These are phyloP conservation scores for Raphanus hybrid DNA, from an alignment of 441 rosid genomes.

Conservation along the genomic window DNA sequence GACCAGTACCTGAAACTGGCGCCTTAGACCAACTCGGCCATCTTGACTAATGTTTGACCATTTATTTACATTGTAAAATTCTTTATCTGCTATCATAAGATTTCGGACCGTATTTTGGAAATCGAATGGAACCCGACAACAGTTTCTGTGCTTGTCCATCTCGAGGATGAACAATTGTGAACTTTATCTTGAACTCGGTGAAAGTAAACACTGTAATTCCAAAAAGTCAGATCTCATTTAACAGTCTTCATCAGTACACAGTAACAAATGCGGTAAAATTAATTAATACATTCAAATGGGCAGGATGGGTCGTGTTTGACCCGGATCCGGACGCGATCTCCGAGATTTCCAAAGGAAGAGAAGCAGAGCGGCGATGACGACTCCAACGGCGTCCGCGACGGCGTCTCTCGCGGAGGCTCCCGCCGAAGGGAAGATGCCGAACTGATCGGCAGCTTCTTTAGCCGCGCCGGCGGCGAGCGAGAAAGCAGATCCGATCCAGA, in stretches of 20 bases:
- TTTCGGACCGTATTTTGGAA: too few species aligned
- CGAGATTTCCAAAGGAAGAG: slow-evolving; percentile 50
- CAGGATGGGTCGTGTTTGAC: slow-evolving; percentile 51
- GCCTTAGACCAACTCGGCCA: slow-evolving; percentile 94
- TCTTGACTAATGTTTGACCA: slow-evolving; percentile 54
- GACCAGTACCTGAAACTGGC: slow-evolving; percentile 90
- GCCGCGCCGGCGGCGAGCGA: slow-evolving; percentile 87
- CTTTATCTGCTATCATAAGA: too few species aligned
- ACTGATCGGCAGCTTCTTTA: slow-evolving; percentile 84
- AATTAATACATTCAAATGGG: slow-evolving; percentile 51
- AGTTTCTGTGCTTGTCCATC: not conserved
- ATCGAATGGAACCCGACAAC: too few species aligned
- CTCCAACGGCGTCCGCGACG: slow-evolving; percentile 68
- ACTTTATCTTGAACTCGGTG: not conserved
- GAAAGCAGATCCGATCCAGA: slow-evolving; percentile 65
- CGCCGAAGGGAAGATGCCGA: slow-evolving; percentile 81
- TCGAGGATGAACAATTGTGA: not conserved
- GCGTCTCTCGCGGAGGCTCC: slow-evolving; percentile 87
- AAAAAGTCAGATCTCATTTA: slow-evolving; percentile 7
- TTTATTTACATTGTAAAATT: too few species aligned
- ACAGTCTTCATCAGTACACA: not conserved
- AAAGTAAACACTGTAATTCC: not conserved
- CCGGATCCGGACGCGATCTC: slow-evolving; percentile 36
- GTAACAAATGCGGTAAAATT: not conserved
- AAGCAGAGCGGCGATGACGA: slow-evolving; percentile 52